Percentiles rank a stretch among this genome's conserved stretches.
Evolutionary conservation across 352 stramenopile genomes (phyloP).

Genomic region (Globisporangium perplexum): DNA sequence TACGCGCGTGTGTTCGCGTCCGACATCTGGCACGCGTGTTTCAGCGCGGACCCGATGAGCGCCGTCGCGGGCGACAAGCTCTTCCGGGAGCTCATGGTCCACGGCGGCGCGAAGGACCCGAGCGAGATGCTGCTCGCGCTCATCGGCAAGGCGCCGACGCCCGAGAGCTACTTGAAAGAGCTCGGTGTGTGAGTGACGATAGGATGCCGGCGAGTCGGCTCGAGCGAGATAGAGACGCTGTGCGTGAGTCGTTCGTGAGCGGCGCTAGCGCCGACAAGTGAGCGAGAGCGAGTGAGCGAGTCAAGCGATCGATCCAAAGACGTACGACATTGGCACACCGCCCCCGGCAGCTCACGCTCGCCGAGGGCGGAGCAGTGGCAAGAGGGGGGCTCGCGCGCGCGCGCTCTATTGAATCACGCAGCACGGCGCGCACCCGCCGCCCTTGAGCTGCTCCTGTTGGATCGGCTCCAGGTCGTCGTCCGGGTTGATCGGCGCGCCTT

Average conservation of each 20-base stretch:
- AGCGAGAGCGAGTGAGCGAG: background rate
- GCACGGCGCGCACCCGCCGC: conserved; percentile 47
- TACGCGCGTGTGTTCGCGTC: conserved; percentile 89
- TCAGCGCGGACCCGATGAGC: conserved; percentile 61
- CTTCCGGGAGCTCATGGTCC: conserved; percentile 67
- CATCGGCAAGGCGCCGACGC: conserved; percentile 53
- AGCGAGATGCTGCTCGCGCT: conserved; percentile 76
- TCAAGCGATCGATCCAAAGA: too few species aligned
- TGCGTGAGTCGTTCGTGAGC: background rate
- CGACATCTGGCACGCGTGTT: conserved; percentile 80
- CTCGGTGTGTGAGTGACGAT: conserved; percentile 35
- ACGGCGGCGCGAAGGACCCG: conserved; percentile 86
- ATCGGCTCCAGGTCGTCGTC: conserved; percentile 11
- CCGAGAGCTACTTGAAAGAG: conserved; percentile 63
- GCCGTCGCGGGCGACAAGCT: conserved; percentile 48
- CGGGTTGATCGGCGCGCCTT: conserved; percentile 10
- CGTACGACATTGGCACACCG: too few species aligned
- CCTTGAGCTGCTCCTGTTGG: conserved; percentile 20
- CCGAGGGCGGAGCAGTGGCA: background rate
- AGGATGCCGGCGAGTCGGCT: background rate
- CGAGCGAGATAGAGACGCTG: background rate
- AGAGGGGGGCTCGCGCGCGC: background rate
- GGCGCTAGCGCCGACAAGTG: too few species aligned
- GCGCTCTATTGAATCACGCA: conserved; percentile 64
- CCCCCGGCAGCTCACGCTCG: too few species aligned